A percentile compares a stretch with the other conserved stretches of the same genome.
These are phyloP conservation scores for Phytopythium ostracodes DNA, from an alignment of 352 stramenopile species.

Conservation along the genomic window DNA sequence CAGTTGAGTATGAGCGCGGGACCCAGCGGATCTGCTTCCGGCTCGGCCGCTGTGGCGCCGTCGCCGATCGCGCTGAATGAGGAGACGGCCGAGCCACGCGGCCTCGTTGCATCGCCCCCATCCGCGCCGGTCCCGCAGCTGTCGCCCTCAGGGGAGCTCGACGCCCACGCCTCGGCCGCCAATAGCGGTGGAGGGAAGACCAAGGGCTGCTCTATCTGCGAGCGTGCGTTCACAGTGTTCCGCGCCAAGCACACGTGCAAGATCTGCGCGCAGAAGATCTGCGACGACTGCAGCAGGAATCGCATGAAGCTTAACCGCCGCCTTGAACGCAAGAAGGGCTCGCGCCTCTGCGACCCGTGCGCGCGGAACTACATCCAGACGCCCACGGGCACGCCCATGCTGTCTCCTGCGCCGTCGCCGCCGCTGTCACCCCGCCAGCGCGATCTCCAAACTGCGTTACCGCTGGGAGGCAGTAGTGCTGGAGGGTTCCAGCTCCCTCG, in stretches of 20 bases:
- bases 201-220: slow-evolving; percentile 53
- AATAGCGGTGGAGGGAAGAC: slow-evolving; percentile 9
- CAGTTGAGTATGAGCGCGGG: slow-evolving; percentile 23
- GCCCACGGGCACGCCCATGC: slow-evolving; percentile 23
- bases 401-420: slow-evolving; percentile 25
- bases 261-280: slow-evolving; percentile 64
- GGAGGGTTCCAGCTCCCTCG: slow-evolving; percentile 12
- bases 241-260: slow-evolving; percentile 81
- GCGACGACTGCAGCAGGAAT: slow-evolving; percentile 84
- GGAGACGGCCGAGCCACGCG: background rate
- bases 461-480: background rate
- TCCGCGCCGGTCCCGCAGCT: background rate
- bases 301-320: slow-evolving; percentile 65
- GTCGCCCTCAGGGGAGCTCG: slow-evolving; percentile 10
- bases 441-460: slow-evolving; percentile 6
- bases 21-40: background rate
- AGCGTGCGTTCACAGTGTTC: slow-evolving; percentile 75
- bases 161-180: slow-evolving; percentile 14
- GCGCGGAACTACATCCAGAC: slow-evolving; percentile 52
- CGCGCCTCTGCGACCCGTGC: slow-evolving; percentile 66
- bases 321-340: slow-evolving; percentile 67
- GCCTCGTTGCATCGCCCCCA: background rate
- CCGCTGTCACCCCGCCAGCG: slow-evolving; percentile 16
- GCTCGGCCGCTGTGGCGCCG: background rate
- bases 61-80: slow-evolving; percentile 29